Base-by-base conservation (phyloP, 441 rosid genomes). In the California macrophylla region DNA sequence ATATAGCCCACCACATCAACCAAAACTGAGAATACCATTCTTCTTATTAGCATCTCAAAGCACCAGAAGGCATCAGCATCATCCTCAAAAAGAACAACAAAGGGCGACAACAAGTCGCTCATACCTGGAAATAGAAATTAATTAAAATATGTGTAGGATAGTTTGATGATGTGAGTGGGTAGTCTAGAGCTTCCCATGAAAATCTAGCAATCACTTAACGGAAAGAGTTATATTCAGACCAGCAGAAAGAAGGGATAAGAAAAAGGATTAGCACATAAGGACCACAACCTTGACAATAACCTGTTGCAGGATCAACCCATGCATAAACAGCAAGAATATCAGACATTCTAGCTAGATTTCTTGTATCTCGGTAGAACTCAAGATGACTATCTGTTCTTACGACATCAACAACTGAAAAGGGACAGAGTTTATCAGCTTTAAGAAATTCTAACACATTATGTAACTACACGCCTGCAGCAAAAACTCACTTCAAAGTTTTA, bases 301-400 rank as follows among this genome's bases (percentile, higher is more conserved):
- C 99, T 72, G 94, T 90, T 66, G 88, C 86, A 71, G 98, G 92
- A 85, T 94, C 97, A 73, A 90, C 91, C 99, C 96, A 94, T 16
- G 99, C 99, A 81, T 94, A 94, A 75, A 94, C 96, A 66, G 97
- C 96, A 74, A 94, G 97, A 66, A 94, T 92, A 79, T 94, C 99
- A 0, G 97, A 89, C 96, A 94, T 92, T 80, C 96, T 89, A 54
- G 97, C 97, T 75, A 90, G 76, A 80, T 94, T 92, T 75, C 80
- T 87, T 68, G 87, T 75, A 73, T 94, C 91, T 84, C 87, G 92
- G 1, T 90, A 94, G 83, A 94, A 94, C 76, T 87, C 93, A 69
- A 94, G 94, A 85, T 92, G 95, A 79, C 88, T 82, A 78, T 94
- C 98, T 9, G 98, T 94, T 79, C 98, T 86, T 71, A 94, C 97